These are phyloP conservation scores for Annulohypoxylon maeteangense DNA, from an alignment of 495 filamentous ascomycete species.

Conservation along the genomic window DNA sequence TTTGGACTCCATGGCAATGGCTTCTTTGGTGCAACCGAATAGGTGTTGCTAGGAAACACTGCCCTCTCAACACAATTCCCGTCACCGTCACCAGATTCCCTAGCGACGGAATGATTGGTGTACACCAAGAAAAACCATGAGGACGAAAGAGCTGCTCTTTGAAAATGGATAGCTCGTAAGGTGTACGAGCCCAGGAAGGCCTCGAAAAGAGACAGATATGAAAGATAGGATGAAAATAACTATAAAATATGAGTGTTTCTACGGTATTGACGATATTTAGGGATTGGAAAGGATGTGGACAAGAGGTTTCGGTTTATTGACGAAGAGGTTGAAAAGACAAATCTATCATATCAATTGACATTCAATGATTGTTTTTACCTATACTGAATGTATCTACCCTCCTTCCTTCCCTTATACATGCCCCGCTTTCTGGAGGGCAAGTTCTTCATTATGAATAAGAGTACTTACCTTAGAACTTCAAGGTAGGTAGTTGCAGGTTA, in stretches of 20 bases:
- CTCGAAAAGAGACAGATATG: slow-evolving; percentile 7
- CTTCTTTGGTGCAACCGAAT: not conserved
- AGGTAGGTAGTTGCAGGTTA: not conserved
- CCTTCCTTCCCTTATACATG: not conserved
- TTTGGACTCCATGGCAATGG: slow-evolving; percentile 15
- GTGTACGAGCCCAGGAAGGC: not conserved
- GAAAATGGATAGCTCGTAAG: not conserved
- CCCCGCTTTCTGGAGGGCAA: not conserved
- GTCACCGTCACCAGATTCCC: not conserved
- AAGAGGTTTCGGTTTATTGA: slow-evolving; percentile 6
- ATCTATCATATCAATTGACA: not conserved
- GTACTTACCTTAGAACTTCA: not conserved
- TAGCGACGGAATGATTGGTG: not conserved
- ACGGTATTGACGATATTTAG: slow-evolving; percentile 25
- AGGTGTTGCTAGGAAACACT: not conserved
- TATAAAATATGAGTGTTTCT: slow-evolving; percentile 20
- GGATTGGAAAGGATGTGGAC: not conserved
- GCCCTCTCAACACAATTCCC: not conserved
- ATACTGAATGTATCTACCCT: not conserved
- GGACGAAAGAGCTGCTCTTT: not conserved
- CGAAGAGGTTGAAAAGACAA: not conserved
- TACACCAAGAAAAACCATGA: not conserved
- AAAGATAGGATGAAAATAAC: slow-evolving; percentile 9
- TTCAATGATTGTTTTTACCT: not conserved
- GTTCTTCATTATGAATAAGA: not conserved